Percentiles rank a stretch among this genome's conserved stretches.
Conservation (phyloP, 768 basidiomycete species). For the Hygrophorus pudorinus region DNA sequence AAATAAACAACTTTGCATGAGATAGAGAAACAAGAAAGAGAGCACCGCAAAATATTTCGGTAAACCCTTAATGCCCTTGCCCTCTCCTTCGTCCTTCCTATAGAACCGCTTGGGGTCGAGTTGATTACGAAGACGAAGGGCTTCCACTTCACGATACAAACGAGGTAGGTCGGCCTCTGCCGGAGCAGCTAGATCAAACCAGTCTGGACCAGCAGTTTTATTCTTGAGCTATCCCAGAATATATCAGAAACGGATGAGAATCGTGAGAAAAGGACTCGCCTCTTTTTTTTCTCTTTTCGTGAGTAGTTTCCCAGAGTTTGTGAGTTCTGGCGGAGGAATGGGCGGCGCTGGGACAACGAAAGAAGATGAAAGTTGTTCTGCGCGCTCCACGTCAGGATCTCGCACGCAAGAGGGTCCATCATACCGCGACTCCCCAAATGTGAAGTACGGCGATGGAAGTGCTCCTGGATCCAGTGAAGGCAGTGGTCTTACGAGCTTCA, state of each 20-base stretch:
- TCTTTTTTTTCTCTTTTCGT: constrained; percentile 68
- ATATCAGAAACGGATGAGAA: constrained; percentile 1
- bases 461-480: constrained; percentile 57
- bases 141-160: constrained; percentile 78
- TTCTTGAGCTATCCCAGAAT: constrained; percentile 43
- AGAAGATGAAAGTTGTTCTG: constrained; percentile 41
- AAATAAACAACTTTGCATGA: constrained; percentile 5
- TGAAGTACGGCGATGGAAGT: constrained; percentile 58
- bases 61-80: constrained; percentile 73
- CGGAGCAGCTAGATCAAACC: constrained; percentile 87
- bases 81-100: constrained; percentile 77
- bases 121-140: constrained; percentile 76
- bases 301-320: constrained; percentile 52
- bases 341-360: constrained; percentile 48
- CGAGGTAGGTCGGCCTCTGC: constrained; percentile 69
- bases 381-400: constrained; percentile 52
- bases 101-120: constrained; percentile 92
- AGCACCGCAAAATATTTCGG: constrained; percentile 87
- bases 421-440: constrained; percentile 31
- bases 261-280: constrained; percentile 28
- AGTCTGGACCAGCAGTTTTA: constrained; percentile 67
- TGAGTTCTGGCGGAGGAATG: constrained; percentile 47
- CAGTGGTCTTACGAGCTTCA: constrained; percentile 41
- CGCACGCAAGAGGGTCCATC: constrained; percentile 37
- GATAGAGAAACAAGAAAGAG: constrained; percentile 8